Percentiles rank a stretch among this genome's conserved stretches.
phyloP scores from a whole-genome alignment of 208 protist genomes.

The Trypanosoma avium region DNA sequence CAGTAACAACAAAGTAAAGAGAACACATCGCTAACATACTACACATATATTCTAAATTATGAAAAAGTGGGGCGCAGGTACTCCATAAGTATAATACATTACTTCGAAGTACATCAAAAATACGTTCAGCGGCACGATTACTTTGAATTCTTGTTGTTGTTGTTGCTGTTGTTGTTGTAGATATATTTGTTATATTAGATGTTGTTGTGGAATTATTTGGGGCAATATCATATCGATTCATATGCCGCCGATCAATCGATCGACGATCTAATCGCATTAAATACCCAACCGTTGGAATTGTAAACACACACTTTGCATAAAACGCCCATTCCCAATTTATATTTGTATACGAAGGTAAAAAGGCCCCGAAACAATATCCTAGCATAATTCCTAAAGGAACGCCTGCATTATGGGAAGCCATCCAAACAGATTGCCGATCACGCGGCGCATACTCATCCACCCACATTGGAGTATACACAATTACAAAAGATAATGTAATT shows the following conservation, averaged over 20 bases:
- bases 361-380: slow-evolving; percentile 80
- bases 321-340: slow-evolving; percentile 83
- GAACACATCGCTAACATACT: slow-evolving; percentile 79
- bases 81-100: slow-evolving; percentile 25
- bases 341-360: slow-evolving; percentile 53
- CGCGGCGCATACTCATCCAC: slow-evolving; percentile 91
- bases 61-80: slow-evolving; percentile 32
- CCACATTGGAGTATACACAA: slow-evolving; percentile 93
- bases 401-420: slow-evolving; percentile 90
- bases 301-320: slow-evolving; percentile 75
- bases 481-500: slow-evolving; percentile 85
- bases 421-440: slow-evolving; percentile 81
- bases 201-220: no score
- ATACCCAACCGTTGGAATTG: slow-evolving; percentile 67
- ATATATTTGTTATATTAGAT: no score
- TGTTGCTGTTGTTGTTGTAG: neutral
- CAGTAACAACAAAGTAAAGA: slow-evolving; percentile 92
- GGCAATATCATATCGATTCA: no score
- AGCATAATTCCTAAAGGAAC: slow-evolving; percentile 92
- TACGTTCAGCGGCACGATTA: slow-evolving; percentile 11
- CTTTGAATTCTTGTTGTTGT: neutral
- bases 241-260: slow-evolving; percentile 56
- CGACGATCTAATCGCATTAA: slow-evolving; percentile 46
- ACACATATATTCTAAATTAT: slow-evolving; percentile 74
- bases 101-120: slow-evolving; percentile 14